Evolutionary conservation across 2,329 filamentous ascomycete species (phyloP).

Genomic region (Alternaria sp.): DNA sequence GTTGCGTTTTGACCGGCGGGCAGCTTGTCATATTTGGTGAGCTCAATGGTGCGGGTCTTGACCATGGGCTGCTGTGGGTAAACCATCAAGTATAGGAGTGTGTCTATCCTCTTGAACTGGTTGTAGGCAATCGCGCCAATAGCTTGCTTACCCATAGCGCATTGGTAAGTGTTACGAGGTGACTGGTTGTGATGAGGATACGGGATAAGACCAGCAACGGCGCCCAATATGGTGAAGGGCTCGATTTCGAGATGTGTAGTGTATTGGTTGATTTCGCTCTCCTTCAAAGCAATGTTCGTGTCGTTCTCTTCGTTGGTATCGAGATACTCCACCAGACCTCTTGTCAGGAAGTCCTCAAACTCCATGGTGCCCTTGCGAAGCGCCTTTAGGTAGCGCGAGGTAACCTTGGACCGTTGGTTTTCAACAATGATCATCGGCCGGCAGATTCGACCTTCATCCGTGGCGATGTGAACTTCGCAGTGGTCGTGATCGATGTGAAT

Average conservation of each 20-base stretch:
- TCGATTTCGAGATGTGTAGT: slow-evolving; percentile 98
- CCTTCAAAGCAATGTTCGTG: slow-evolving; percentile 87
- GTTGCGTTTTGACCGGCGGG: slow-evolving; percentile 96
- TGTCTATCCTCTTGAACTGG: slow-evolving; percentile 96
- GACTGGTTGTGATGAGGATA: slow-evolving; percentile 99
- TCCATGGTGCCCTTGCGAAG: slow-evolving; percentile 82
- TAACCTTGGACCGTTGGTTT: slow-evolving; percentile 81
- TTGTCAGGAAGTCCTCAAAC: slow-evolving; percentile 92
- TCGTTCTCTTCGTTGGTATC: slow-evolving; percentile 99
- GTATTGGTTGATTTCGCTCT: slow-evolving; percentile 78
- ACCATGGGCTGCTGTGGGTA: slow-evolving; percentile 98
- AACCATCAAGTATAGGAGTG: slow-evolving; percentile 92
- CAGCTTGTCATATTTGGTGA: slow-evolving; percentile 96
- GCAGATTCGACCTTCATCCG: slow-evolving; percentile 96
- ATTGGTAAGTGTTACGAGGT: slow-evolving; percentile 97
- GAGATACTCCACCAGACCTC: slow-evolving; percentile 92
- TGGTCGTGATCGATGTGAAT: slow-evolving; percentile 96
- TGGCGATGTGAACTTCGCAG: slow-evolving; percentile 90
- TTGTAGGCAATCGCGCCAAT: slow-evolving; percentile 98
- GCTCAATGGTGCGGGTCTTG: slow-evolving; percentile 93
- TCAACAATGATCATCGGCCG: slow-evolving; percentile 95
- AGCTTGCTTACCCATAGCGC: slow-evolving; percentile 99
- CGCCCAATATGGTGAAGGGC: slow-evolving; percentile 94
- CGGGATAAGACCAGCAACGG: slow-evolving; percentile 93
- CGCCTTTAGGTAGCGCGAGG: slow-evolving; percentile 76